phyloP scores from a whole-genome alignment of 164 flowering plant genomes.

The Platanus orientalis region DNA sequence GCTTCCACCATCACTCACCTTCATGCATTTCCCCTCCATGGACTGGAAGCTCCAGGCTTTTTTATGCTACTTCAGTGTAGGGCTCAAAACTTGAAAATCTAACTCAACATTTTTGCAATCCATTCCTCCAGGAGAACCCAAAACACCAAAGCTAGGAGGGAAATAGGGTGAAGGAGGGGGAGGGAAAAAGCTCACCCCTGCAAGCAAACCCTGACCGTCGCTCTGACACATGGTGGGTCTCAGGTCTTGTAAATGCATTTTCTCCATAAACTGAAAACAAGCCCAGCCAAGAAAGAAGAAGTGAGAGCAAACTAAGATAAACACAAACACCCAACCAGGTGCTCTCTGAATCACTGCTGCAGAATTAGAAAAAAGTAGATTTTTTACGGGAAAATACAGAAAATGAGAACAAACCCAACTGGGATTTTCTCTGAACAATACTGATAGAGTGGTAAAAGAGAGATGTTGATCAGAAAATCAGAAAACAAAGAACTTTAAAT shows the following conservation, averaged over 20 bases:
- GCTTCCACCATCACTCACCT: not conserved
- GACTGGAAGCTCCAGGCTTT: constrained; percentile 19
- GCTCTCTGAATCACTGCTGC: not conserved
- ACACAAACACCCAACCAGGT: not conserved
- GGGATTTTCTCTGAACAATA: not conserved
- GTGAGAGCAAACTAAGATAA: not conserved
- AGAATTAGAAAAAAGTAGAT: not conserved
- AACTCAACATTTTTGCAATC: not conserved
- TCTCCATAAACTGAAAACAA: constrained; percentile 3
- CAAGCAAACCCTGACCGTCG: constrained; percentile 9
- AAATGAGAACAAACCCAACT: constrained; percentile 5
- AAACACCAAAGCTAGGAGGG: constrained; percentile 3
- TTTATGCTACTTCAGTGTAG: constrained; percentile 4
- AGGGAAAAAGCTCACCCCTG: constrained; percentile 11
- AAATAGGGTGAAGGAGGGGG: not conserved
- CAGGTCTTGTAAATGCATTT: constrained; percentile 19
- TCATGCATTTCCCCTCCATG: constrained; percentile 6
- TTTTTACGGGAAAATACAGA: not conserved
- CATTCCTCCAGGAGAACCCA: constrained; percentile 8
- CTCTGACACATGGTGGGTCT: constrained; percentile 8
- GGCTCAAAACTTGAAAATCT: constrained; percentile 15
- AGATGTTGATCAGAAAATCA: constrained; percentile 8
- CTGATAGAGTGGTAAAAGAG: not conserved
- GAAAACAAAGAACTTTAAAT: not conserved
- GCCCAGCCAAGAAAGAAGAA: not conserved